Percentiles rank a stretch among this genome's conserved stretches.
Conservation (phyloP, 345 rosid genomes). For the Geranium rotundifolium region DNA sequence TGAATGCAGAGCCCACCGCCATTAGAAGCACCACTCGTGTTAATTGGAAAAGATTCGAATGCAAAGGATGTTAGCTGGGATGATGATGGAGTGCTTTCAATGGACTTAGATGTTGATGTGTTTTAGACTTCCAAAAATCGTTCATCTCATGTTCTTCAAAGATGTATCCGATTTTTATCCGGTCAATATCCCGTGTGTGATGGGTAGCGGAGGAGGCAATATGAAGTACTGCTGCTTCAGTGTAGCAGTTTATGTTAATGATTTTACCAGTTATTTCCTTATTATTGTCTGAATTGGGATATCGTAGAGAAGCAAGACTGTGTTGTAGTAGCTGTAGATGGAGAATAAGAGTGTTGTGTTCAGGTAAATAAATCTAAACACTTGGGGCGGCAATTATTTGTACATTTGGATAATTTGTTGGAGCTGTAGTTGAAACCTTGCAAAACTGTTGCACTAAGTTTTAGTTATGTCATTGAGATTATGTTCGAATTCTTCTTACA, state of each 20-base stretch:
- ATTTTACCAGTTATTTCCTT: too few species aligned
- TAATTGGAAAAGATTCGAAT: constrained; percentile 44
- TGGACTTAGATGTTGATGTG: constrained; percentile 49
- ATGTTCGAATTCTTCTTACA: too few species aligned
- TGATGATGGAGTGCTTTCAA: constrained; percentile 73
- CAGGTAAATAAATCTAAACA: not conserved
- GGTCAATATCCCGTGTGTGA: too few species aligned
- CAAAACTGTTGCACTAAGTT: not conserved
- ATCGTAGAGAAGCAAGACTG: not conserved
- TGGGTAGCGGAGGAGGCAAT: too few species aligned
- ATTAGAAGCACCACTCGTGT: constrained; percentile 44
- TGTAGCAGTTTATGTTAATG: too few species aligned
- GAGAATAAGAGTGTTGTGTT: not conserved
- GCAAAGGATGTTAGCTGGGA: constrained; percentile 68
- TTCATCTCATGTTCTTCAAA: not conserved
- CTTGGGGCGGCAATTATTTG: not conserved
- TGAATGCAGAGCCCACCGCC: constrained; percentile 65
- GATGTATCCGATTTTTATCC: too few species aligned
- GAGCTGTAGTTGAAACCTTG: not conserved
- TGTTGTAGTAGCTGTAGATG: not conserved
- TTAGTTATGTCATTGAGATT: too few species aligned
- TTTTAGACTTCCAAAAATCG: constrained; percentile 21
- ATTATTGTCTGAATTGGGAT: too few species aligned
- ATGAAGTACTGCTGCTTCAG: too few species aligned
- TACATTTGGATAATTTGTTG: too few species aligned